These are phyloP conservation scores for Mimosa bimucronata DNA, from an alignment of 306 rosid genomes.

Conservation along the genomic window DNA sequence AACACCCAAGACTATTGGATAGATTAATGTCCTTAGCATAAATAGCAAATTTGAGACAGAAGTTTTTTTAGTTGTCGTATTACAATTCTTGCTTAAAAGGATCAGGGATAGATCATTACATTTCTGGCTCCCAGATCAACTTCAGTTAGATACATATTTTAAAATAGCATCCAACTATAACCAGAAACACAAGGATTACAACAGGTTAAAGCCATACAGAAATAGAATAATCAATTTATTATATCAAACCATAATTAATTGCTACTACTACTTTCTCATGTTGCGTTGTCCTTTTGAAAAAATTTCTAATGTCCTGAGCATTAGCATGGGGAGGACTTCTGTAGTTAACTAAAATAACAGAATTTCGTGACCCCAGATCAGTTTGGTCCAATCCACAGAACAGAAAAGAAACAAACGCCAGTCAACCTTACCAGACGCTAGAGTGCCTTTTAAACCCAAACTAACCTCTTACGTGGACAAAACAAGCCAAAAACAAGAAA, in stretches of 20 bases:
- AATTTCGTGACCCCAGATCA: conserved; percentile 1
- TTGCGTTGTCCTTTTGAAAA: neutral
- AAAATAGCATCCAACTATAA: neutral
- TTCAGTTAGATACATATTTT: neutral
- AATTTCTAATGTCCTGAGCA: neutral
- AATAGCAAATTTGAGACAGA: neutral
- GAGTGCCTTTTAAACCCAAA: conserved; percentile 17
- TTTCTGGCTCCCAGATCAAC: neutral
- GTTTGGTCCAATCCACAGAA: conserved; percentile 2
- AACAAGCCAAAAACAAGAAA: neutral
- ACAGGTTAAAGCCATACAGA: neutral
- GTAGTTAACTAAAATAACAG: neutral
- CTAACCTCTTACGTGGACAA: neutral
- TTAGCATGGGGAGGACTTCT: neutral
- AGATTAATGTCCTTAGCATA: conserved; percentile 2
- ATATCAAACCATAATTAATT: neutral
- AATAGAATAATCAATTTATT: conserved; percentile 8
- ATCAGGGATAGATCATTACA: conserved; percentile 1
- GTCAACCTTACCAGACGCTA: neutral
- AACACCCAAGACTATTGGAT: neutral
- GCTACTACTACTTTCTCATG: neutral
- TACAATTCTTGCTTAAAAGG: neutral
- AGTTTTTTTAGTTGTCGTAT: neutral
- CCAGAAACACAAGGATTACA: neutral
- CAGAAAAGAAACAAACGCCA: neutral